These are phyloP conservation scores for Pulicaria dysenterica DNA, from an alignment of 129 eudicot species.

Conservation along the genomic window DNA sequence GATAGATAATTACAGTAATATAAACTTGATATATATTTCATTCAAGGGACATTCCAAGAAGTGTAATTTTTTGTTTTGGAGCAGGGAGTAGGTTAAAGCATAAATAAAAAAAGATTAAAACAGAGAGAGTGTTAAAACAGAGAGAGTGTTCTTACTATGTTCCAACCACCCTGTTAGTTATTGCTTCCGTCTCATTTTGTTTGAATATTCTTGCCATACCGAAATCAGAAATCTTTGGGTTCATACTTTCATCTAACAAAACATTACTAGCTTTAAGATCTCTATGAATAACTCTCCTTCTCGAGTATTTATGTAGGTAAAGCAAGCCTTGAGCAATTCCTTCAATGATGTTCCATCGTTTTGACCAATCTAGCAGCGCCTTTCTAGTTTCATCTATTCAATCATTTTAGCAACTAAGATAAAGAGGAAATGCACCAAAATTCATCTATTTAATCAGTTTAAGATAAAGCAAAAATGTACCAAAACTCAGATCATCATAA, in stretches of 20 bases:
- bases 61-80: not conserved
- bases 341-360: conserved; percentile 41
- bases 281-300: conserved; percentile 52
- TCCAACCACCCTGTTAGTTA: conserved; percentile 45
- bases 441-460: conserved; percentile 24
- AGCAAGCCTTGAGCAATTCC: conserved; percentile 56
- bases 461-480: not conserved
- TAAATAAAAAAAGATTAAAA: not conserved
- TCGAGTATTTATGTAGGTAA: conserved; percentile 52
- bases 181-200: conserved; percentile 42
- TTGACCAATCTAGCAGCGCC: conserved; percentile 40
- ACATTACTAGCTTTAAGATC: conserved; percentile 55
- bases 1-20: too few relatives aligned
- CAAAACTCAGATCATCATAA: not conserved
- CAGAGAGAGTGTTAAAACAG: not conserved
- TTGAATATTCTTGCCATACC: conserved; percentile 53
- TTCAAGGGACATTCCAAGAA: too few relatives aligned
- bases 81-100: not conserved
- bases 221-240: conserved; percentile 50
- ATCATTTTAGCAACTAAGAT: not conserved
- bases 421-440: not conserved
- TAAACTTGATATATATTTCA: too few relatives aligned
- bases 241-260: conserved; percentile 43
- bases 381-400: conserved; percentile 38
- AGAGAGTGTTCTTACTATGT: conserved; percentile 37